Evolutionary conservation across 2,329 filamentous ascomycete genomes (phyloP).

Genomic region (Acrocalymma vagum): DNA sequence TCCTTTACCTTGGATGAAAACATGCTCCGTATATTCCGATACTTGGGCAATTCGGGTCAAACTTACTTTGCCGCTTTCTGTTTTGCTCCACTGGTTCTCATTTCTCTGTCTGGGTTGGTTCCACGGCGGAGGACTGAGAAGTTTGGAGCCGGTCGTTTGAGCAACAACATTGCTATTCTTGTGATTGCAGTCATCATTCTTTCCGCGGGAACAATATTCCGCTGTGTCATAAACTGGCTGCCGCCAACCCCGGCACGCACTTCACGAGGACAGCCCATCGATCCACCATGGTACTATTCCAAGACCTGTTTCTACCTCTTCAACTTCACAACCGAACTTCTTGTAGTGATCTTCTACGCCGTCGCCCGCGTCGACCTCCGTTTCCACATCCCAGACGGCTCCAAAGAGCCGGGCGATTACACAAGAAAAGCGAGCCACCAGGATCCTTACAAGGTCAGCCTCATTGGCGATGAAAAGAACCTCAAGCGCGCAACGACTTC

Average conservation of each 20-base stretch:
- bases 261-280: constrained; percentile 49
- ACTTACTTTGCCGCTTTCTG: constrained; percentile 72
- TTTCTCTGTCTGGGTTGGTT: constrained; percentile 57
- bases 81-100: constrained; percentile 70
- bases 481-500: constrained; percentile 20
- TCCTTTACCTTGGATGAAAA: constrained; percentile 71
- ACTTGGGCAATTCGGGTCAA: constrained; percentile 70
- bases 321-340: constrained; percentile 78
- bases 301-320: constrained; percentile 82
- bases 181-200: constrained; percentile 64
- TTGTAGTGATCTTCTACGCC: constrained; percentile 73
- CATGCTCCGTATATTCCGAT: constrained; percentile 63
- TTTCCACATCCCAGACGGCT: constrained; percentile 79
- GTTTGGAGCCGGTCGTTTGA: constrained; percentile 75
- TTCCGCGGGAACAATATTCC: constrained; percentile 75
- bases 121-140: constrained; percentile 56
- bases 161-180: constrained; percentile 73
- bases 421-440: constrained; percentile 23
- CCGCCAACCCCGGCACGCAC: constrained; percentile 54
- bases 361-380: constrained; percentile 75
- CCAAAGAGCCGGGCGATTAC: constrained; percentile 55
- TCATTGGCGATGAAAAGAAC: constrained; percentile 33
- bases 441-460: too few species aligned
- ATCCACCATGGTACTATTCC: constrained; percentile 71
- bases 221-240: constrained; percentile 67